A percentile compares a stretch with the other conserved stretches of the same genome.
These are phyloP conservation scores for Zelopaecilomyces penicillatus DNA, from an alignment of 2,329 filamentous ascomycete species.

Conservation along the genomic window DNA sequence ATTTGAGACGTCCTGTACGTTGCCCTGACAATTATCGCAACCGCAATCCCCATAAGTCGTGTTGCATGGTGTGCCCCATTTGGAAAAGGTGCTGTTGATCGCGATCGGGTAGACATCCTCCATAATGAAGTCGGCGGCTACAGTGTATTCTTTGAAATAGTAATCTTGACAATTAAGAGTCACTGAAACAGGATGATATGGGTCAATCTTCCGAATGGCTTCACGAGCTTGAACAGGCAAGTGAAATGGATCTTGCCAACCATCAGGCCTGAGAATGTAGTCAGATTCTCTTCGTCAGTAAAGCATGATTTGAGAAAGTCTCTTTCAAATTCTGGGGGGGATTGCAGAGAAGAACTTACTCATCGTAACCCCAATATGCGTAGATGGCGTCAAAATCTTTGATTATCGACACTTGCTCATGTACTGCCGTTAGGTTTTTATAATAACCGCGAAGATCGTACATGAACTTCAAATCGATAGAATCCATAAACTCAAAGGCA, in stretches of 20 bases:
- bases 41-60: conserved; percentile 53
- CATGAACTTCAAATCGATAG: conserved; percentile 32
- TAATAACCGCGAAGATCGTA: conserved; percentile 37
- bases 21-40: conserved; percentile 50
- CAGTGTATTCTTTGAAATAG: conserved; percentile 46
- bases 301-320: not conserved
- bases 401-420: conserved; percentile 30
- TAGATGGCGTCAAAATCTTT: conserved; percentile 32
- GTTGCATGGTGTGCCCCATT: conserved; percentile 50
- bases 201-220: conserved; percentile 42
- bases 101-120: conserved; percentile 52
- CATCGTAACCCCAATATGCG: conserved; percentile 38
- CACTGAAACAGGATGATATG: conserved; percentile 52
- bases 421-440: conserved; percentile 33
- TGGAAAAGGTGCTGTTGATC: conserved; percentile 45
- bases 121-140: conserved; percentile 50
- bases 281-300: not conserved
- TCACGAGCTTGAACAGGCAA: conserved; percentile 33
- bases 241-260: conserved; percentile 45
- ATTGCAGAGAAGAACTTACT: conserved; percentile 21
- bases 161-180: conserved; percentile 56
- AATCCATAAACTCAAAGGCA: conserved; percentile 32
- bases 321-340: not conserved
- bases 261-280: conserved; percentile 36
- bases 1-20: conserved; percentile 41